Conservation (phyloP, 495 filamentous ascomycete genomes). For the Aspergillus ellipticus region DNA sequence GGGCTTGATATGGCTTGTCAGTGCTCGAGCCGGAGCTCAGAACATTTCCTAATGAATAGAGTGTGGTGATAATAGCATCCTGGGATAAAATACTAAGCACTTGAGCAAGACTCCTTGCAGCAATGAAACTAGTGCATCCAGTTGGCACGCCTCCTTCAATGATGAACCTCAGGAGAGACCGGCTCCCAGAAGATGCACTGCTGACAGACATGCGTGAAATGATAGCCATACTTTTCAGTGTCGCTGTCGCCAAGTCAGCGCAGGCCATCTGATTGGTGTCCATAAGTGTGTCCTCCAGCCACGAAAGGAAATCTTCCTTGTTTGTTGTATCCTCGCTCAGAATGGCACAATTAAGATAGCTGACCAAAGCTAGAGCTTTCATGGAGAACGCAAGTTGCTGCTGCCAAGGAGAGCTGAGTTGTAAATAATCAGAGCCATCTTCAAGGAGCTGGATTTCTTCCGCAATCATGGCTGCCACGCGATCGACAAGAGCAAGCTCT, state of each 20-base stretch:
- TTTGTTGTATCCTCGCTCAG: conserved; percentile 77
- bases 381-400: conserved; percentile 82
- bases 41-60: conserved; percentile 92
- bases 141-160: conserved; percentile 68
- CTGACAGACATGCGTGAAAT: conserved; percentile 68
- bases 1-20: conserved; percentile 32
- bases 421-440: conserved; percentile 81
- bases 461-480: conserved; percentile 67
- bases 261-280: conserved; percentile 80
- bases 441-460: conserved; percentile 85
- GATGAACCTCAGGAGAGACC: conserved; percentile 79
- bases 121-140: conserved; percentile 61
- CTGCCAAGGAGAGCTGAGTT: conserved; percentile 79
- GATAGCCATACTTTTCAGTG: conserved; percentile 78
- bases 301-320: conserved; percentile 72
- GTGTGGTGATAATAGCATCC: conserved; percentile 87
- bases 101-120: conserved; percentile 76
- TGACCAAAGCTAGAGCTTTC: conserved; percentile 75
- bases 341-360: conserved; percentile 78
- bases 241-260: conserved; percentile 64
- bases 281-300: conserved; percentile 75
- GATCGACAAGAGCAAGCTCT: conserved; percentile 53
- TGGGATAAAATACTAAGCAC: conserved; percentile 77
- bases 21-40: conserved; percentile 61
- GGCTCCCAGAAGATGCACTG: conserved; percentile 70